Evolutionary conservation across 768 basidiomycete species (phyloP).

Genomic region (Boletus rubroflammeus): DNA sequence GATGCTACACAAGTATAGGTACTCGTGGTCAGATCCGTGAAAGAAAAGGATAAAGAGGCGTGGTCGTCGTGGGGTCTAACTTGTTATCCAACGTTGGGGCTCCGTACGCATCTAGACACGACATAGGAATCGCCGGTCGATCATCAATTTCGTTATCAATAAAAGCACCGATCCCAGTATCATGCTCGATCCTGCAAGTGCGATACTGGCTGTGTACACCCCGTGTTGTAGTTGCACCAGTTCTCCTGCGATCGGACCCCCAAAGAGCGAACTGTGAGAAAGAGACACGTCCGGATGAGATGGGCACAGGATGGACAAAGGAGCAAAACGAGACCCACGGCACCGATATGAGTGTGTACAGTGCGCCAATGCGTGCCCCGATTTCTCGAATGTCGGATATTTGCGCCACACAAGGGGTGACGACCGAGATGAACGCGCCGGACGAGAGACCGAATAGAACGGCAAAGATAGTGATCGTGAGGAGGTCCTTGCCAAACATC

Average conservation of each 20-base stretch:
- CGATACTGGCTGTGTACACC: slow-evolving; percentile 48
- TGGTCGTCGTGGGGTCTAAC: background rate
- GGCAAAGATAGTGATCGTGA: slow-evolving; percentile 48
- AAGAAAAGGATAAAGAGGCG: background rate
- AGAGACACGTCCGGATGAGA: background rate
- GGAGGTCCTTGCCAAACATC: slow-evolving; percentile 43
- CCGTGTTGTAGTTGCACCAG: slow-evolving; percentile 47
- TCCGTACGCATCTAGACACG: slow-evolving; percentile 37
- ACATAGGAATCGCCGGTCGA: slow-evolving; percentile 41
- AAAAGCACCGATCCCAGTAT: slow-evolving; percentile 59
- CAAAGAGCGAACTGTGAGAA: slow-evolving; percentile 50
- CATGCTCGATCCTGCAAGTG: slow-evolving; percentile 56
- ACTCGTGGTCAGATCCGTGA: slow-evolving; percentile 17
- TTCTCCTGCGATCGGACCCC: slow-evolving; percentile 61
- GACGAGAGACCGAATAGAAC: slow-evolving; percentile 60
- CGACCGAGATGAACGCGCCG: slow-evolving; percentile 64
- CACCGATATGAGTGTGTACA: slow-evolving; percentile 63
- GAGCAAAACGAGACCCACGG: slow-evolving; percentile 51
- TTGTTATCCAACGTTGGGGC: background rate
- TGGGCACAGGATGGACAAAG: background rate
- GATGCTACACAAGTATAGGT: slow-evolving; percentile 21
- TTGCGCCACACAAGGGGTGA: slow-evolving; percentile 65
- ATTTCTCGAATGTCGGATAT: slow-evolving; percentile 58
- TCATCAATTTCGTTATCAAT: slow-evolving; percentile 45
- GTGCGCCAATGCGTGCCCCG: slow-evolving; percentile 58